Evolutionary conservation across 2,329 filamentous ascomycete species (phyloP).

Genomic region (Pseudopyricularia javanii): DNA sequence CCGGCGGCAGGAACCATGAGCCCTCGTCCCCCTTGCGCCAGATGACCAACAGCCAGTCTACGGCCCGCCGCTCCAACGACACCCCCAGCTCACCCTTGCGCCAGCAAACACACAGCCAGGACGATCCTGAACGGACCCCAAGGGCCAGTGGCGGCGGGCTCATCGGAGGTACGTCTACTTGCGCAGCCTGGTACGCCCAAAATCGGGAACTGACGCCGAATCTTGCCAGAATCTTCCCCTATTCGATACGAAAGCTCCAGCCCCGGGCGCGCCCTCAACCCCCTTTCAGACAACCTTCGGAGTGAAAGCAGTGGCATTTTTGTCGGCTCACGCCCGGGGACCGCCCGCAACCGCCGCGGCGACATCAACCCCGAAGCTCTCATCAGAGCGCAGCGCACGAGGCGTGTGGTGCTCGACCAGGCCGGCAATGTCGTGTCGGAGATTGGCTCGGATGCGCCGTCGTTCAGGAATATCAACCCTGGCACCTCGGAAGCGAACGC

Average conservation of each 20-base stretch:
- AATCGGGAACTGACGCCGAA: background rate
- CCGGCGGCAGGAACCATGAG: conserved; percentile 14
- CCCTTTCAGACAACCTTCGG: conserved; percentile 52
- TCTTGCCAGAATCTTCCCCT: conserved; percentile 69
- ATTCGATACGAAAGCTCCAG: conserved; percentile 89
- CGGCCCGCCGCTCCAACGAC: conserved; percentile 18
- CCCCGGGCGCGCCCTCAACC: conserved; percentile 49
- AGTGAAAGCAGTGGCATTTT: conserved; percentile 85
- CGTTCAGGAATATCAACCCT: conserved; percentile 55
- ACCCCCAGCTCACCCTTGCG: conserved; percentile 47
- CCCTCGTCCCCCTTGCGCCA: conserved; percentile 42
- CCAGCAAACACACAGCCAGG: conserved; percentile 46
- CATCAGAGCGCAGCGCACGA: conserved; percentile 37
- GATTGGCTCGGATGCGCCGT: conserved; percentile 44
- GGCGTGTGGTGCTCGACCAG: conserved; percentile 48
- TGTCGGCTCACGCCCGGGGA: conserved; percentile 49
- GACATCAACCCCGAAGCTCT: conserved; percentile 78
- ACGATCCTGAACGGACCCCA: conserved; percentile 51
- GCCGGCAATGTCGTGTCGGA: conserved; percentile 45
- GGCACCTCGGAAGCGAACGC: conserved; percentile 85
- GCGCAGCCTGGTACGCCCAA: background rate
- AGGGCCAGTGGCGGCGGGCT: conserved; percentile 44
- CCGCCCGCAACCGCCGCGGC: conserved; percentile 54
- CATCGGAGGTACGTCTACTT: conserved; percentile 50
- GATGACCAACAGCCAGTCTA: conserved; percentile 45